These are phyloP conservation scores for Tritrichomonas foetus DNA, from an alignment of 208 protist genomes.

Conservation along the genomic window DNA sequence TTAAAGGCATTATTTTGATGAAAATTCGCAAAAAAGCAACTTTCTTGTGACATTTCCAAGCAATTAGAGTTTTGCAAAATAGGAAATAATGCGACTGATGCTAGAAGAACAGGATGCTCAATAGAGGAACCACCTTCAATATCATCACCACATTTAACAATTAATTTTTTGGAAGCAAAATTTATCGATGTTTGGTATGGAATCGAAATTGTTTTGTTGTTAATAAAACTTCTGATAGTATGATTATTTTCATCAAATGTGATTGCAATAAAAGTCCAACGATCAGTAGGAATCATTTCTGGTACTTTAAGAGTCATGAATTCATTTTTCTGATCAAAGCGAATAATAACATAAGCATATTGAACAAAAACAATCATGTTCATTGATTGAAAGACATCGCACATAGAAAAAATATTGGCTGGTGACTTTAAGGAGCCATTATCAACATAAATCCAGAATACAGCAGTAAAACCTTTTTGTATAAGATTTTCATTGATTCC, in stretches of 20 bases:
- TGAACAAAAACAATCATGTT: not conserved
- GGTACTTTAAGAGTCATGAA: not conserved
- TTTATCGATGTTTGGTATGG: not conserved
- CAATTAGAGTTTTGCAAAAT: no score
- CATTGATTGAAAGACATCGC: not conserved
- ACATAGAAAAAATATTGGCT: not conserved
- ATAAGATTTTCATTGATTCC: not conserved
- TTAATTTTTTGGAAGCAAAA: not conserved
- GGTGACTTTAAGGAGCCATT: not conserved
- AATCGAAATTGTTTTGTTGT: not conserved
- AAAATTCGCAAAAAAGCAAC: no score
- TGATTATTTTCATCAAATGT: not conserved
- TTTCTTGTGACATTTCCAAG: no score
- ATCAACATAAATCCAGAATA: not conserved
- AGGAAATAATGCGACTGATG: not conserved
- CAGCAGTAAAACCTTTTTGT: not conserved
- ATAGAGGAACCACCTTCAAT: no score
- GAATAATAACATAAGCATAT: not conserved
- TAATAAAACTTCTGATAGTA: not conserved
- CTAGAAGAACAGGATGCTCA: not conserved
- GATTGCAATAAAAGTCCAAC: not conserved
- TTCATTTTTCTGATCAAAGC: not conserved
- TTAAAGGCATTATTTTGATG: no score
- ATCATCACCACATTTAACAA: no score
- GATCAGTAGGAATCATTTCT: not conserved